Evolutionary conservation across 495 filamentous ascomycete species (phyloP).

Genomic region (Aspergillus panamensis): DNA sequence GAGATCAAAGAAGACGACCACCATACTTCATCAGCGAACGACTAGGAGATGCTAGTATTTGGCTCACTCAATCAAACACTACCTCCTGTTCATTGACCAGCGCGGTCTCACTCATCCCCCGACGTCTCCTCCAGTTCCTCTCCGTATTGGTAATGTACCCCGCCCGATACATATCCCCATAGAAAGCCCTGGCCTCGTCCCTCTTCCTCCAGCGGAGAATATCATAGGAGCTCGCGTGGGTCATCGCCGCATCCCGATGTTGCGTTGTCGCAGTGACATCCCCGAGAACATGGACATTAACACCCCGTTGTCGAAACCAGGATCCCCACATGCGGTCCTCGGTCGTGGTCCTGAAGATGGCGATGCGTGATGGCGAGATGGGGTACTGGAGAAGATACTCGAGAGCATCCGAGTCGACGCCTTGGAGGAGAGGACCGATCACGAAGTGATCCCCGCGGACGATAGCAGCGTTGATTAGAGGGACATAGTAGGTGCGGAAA

Average conservation of each 20-base stretch:
- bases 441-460: slow-evolving; percentile 22
- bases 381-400: slow-evolving; percentile 27
- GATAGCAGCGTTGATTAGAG: slow-evolving; percentile 22
- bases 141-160: slow-evolving; percentile 33
- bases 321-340: slow-evolving; percentile 23
- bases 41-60: neutral
- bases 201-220: slow-evolving; percentile 25
- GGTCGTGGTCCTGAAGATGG: slow-evolving; percentile 24
- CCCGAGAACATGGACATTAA: slow-evolving; percentile 22
- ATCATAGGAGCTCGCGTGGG: slow-evolving; percentile 28
- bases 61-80: neutral
- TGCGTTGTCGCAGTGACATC: slow-evolving; percentile 15
- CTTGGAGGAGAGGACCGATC: slow-evolving; percentile 24
- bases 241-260: slow-evolving; percentile 30
- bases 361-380: slow-evolving; percentile 21
- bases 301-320: slow-evolving; percentile 13
- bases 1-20: too few species aligned
- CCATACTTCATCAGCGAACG: too few species aligned
- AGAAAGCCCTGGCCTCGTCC: slow-evolving; percentile 24
- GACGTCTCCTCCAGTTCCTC: slow-evolving; percentile 28
- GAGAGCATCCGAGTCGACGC: slow-evolving; percentile 30
- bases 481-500: slow-evolving; percentile 25
- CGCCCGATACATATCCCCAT: slow-evolving; percentile 19
- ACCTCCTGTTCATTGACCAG: slow-evolving; percentile 14
- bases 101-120: slow-evolving; percentile 21